Evolutionary conservation across 805 yeast genomes (phyloP), one percentile per base, ranked within the genome.

Genomic region (Ogataea philodendri): DNA sequence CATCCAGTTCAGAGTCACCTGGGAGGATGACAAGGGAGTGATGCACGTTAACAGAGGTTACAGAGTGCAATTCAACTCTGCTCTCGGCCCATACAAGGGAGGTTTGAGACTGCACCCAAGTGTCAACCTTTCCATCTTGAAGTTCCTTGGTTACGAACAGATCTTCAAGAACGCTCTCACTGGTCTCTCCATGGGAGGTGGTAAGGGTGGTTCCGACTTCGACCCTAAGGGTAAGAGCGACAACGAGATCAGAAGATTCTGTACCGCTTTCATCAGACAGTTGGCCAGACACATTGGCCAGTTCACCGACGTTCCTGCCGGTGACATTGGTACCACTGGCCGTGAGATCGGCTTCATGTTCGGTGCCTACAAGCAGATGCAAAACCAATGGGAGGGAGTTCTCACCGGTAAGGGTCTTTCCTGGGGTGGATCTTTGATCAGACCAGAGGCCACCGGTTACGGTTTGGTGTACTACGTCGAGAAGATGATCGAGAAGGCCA

Each of bases 391-490:
- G 82, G 90, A 90, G 66, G 97, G 97, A 76, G 94, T 90, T 35
- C 76, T 90, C 56, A 90, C 98, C 63, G 98, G 98, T 69, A 90
- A 90, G 75, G 97, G 97, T 60, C 75, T 89, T 60, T 71, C 83
- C 64, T 93, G 97, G 96, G 98, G 98, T 77, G 98, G 97, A 59
- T 90, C 97, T 57, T 76, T 90, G 65, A 89, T 90, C 70, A 84
- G 98, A 71, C 96, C 97, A 51, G 98, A 90, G 78, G 98, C 98
- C 50, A 90, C 98, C 46, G 98, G 98, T 67, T 90, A 81, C 76
- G 98, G 98, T 71, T 72, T 85, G 42, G 90, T 90, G 49, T 90
- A 90, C 81, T 90, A 85, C 74, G 94, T 89, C 51, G 95, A 88
- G 71, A 87, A 90, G 72, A 90, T 90, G 96, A 86, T 90, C 66